Evolutionary conservation across 306 rosid species (phyloP).

Genomic region (Trifolium fragiferum): DNA sequence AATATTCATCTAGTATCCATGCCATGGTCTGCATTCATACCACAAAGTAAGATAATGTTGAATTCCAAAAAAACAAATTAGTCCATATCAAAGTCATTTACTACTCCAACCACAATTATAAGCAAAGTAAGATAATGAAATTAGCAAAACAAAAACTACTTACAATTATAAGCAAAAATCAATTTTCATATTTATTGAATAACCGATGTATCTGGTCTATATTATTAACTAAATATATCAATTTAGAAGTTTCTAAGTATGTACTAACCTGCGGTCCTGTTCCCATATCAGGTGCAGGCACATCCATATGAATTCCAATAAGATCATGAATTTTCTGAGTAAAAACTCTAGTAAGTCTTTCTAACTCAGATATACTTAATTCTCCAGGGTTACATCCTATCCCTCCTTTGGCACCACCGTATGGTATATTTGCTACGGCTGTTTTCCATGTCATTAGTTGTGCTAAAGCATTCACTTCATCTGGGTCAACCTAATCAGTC

Average conservation of each 20-base stretch:
- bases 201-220: too few species aligned
- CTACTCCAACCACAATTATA: too few species aligned
- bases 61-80: neutral
- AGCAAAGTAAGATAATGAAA: too few species aligned
- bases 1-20: slow-evolving; percentile 94
- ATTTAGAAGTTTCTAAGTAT: neutral
- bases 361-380: slow-evolving; percentile 77
- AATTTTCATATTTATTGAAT: too few species aligned
- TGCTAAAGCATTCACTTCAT: slow-evolving; percentile 98
- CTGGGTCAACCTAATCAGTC: slow-evolving; percentile 82
- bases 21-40: slow-evolving; percentile 86
- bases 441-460: slow-evolving; percentile 99
- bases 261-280: slow-evolving; percentile 89
- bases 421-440: slow-evolving; percentile 93
- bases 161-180: too few species aligned
- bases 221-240: too few species aligned
- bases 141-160: too few species aligned
- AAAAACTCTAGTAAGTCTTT: slow-evolving; percentile 87
- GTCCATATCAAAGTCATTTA: slow-evolving; percentile 7
- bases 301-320: slow-evolving; percentile 82
- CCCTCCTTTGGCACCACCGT: slow-evolving; percentile 99
- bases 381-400: slow-evolving; percentile 85
- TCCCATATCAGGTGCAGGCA: slow-evolving; percentile 99
- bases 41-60: slow-evolving; percentile 9
- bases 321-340: slow-evolving; percentile 97